These are phyloP conservation scores for Cinnamomum micranthum DNA, from an alignment of 164 flowering plant genomes.

Conservation along the genomic window DNA sequence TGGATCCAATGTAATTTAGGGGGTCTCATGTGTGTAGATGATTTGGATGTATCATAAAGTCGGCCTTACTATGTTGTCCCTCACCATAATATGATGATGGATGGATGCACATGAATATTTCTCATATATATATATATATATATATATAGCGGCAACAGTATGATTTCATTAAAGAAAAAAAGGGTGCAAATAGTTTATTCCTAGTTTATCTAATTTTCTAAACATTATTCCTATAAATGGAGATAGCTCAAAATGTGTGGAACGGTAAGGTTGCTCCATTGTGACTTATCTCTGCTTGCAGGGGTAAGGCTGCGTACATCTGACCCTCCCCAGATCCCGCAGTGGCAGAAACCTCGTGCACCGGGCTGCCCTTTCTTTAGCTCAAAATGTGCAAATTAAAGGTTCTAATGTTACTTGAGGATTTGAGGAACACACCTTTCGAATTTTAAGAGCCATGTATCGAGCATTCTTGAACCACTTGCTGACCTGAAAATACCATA, in stretches of 20 bases:
- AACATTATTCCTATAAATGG: constrained; percentile 56
- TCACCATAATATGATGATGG: too few species aligned
- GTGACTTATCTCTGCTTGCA: neutral
- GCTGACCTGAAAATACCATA: constrained; percentile 55
- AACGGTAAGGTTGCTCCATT: neutral
- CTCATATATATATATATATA: too few species aligned
- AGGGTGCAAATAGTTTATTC: constrained; percentile 20
- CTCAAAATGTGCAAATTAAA: constrained; percentile 22
- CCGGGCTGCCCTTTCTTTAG: neutral
- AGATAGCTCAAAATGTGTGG: constrained; percentile 29
- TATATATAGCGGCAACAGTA: too few species aligned
- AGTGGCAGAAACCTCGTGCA: neutral
- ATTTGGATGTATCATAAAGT: too few species aligned
- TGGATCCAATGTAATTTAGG: too few species aligned
- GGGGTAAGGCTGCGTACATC: neutral
- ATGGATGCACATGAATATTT: too few species aligned
- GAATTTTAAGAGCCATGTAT: constrained; percentile 61
- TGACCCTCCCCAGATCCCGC: neutral
- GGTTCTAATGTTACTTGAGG: neutral
- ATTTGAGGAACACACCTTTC: constrained; percentile 56
- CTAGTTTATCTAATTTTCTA: constrained; percentile 3
- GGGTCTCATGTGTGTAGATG: too few species aligned
- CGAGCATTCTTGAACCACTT: constrained; percentile 99
- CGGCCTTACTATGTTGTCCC: too few species aligned
- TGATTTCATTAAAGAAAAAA: constrained; percentile 14